Evolutionary conservation across 192 early-diverging fungal genomes (phyloP), one percentile per base, ranked within the genome.

Genomic region (Lobosporangium transversale): DNA sequence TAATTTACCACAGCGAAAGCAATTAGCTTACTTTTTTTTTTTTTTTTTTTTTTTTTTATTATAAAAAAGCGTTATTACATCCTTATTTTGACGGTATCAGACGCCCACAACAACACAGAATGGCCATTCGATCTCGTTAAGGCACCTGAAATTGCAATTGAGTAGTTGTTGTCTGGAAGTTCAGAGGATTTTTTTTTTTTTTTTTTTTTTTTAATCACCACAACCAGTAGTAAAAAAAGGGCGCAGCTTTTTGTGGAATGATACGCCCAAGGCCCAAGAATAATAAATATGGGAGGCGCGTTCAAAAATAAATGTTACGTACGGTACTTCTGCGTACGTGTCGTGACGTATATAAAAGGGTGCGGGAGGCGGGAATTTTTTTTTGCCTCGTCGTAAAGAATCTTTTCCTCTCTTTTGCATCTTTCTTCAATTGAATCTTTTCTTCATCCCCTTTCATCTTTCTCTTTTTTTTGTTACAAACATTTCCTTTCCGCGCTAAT

Each of bases 51-150:
- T 32, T 24, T 62, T 55, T 15, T 50, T 64, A 26, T 55, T 27
- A 11, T 12, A 23, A 2, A 24, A 20, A 47, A 75, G 73, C 94
- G 10, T 82, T 95, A n/a, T 51, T 79, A 0, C 93, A 94, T 68
- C 91, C 90, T 9, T 96, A 96, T 73, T 94, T 96, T 70, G 63
- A 65, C 42, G 59, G 56, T 23, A 53, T 73, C 23, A 36, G 70
- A 37, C 62, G 35, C 7, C 27, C 33, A 2, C 54, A 43, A 4
- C 54, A 50, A 23, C 48, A 62, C 12, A 30, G 63, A 15, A 40
- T 49, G 14, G 24, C 54, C 17, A 52, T 45, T 15, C 33, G 45
- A 31, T 11, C 56, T 2, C 27, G 45, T 15, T 58, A 54, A 35
- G 31, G 3, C 17, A 9, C 20, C 45, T n/a, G n/a, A n/a, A n/a